phyloP scores from a whole-genome alignment of 805 yeast species.

The Suhomyces kilbournensis region DNA sequence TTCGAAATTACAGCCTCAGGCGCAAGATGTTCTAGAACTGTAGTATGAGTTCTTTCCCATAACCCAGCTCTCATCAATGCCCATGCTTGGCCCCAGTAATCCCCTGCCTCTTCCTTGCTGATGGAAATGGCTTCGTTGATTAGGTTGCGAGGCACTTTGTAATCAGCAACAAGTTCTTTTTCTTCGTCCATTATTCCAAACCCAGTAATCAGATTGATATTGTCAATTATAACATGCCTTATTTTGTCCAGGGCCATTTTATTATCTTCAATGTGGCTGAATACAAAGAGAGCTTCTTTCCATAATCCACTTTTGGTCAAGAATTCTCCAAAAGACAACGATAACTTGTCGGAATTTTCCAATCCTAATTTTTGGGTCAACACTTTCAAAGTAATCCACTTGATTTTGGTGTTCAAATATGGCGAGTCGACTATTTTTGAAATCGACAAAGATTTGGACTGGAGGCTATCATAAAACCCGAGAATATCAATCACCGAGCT shows the following conservation, averaged over 20 bases:
- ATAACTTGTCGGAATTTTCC: constrained; percentile 24
- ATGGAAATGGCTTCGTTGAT: constrained; percentile 62
- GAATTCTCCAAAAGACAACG: constrained; percentile 43
- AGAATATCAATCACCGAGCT: constrained; percentile 19
- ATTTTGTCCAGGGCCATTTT: constrained; percentile 41
- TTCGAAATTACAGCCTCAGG: constrained; percentile 66
- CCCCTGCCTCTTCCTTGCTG: constrained; percentile 45
- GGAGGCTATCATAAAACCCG: constrained; percentile 12
- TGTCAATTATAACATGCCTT: constrained; percentile 29
- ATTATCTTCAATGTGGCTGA: constrained; percentile 55
- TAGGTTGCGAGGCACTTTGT: constrained; percentile 48
- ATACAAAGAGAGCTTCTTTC: constrained; percentile 61
- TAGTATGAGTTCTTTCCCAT: constrained; percentile 61
- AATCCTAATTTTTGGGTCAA: constrained; percentile 21
- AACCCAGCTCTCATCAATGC: constrained; percentile 60
- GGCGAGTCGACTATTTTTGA: neutral
- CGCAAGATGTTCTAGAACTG: constrained; percentile 58
- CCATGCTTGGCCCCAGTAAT: constrained; percentile 57
- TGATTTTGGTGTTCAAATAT: constrained; percentile 33
- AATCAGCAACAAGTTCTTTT: constrained; percentile 31
- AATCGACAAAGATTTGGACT: constrained; percentile 2
- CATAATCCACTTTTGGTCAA: constrained; percentile 47
- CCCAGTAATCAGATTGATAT: constrained; percentile 29
- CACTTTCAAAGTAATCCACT: constrained; percentile 54
- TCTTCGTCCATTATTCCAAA: constrained; percentile 21